Evolutionary conservation across 495 filamentous ascomycete genomes (phyloP).

Genomic region (Cenococcum geophilum): DNA sequence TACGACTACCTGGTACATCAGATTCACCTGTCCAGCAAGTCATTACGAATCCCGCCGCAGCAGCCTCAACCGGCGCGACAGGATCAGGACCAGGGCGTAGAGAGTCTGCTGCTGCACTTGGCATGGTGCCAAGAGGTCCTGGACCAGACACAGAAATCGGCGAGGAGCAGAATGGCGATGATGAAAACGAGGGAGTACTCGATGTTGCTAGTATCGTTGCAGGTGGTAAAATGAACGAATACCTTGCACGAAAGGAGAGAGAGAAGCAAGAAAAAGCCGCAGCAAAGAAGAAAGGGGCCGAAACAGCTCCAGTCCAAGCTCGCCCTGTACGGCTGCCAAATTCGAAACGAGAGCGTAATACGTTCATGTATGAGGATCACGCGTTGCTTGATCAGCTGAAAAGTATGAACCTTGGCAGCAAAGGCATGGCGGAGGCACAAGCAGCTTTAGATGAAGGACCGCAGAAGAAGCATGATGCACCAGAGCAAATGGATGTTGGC

Average conservation of each 20-base stretch:
- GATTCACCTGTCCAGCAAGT: slow-evolving; percentile 40
- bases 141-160: slow-evolving; percentile 48
- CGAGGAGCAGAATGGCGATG: slow-evolving; percentile 45
- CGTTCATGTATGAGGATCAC: slow-evolving; percentile 79
- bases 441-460: slow-evolving; percentile 40
- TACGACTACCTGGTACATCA: slow-evolving; percentile 50
- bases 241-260: slow-evolving; percentile 82
- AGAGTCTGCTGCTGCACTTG: slow-evolving; percentile 35
- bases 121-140: slow-evolving; percentile 46
- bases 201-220: slow-evolving; percentile 92
- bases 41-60: slow-evolving; percentile 55
- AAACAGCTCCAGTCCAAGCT: slow-evolving; percentile 42
- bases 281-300: slow-evolving; percentile 51
- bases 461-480: slow-evolving; percentile 36
- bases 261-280: slow-evolving; percentile 71
- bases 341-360: slow-evolving; percentile 64
- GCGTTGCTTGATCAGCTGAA: slow-evolving; percentile 56
- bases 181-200: slow-evolving; percentile 74
- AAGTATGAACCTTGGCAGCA: slow-evolving; percentile 43
- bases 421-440: slow-evolving; percentile 35
- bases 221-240: slow-evolving; percentile 86
- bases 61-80: slow-evolving; percentile 49
- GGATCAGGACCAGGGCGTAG: slow-evolving; percentile 35
- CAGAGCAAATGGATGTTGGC: slow-evolving; percentile 29
- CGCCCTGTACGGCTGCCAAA: slow-evolving; percentile 67